phyloP scores from a whole-genome alignment of 306 rosid species.

The Cicer chorassanicum region DNA sequence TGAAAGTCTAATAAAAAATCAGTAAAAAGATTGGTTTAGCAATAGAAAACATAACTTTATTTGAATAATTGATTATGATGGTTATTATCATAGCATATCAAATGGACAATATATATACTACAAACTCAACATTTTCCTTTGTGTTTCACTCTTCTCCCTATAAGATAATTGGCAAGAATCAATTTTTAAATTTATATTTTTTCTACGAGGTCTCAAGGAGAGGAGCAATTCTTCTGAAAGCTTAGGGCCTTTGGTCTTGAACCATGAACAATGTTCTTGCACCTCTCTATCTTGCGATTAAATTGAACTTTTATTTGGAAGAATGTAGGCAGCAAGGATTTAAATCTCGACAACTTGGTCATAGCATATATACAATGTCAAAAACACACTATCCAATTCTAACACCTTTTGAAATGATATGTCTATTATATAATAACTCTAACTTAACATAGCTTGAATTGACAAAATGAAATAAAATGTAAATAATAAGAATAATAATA shows the following conservation, averaged over 20 bases:
- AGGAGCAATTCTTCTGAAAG: not conserved
- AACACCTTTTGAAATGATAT: conserved; percentile 10
- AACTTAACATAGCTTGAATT: conserved; percentile 24
- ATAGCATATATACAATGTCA: not conserved
- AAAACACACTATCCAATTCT: conserved; percentile 15
- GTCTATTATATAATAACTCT: not conserved
- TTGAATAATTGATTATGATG: not conserved
- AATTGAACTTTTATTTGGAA: conserved; percentile 12
- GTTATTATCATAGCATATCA: not conserved
- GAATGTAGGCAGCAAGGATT: not conserved
- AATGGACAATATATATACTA: not conserved
- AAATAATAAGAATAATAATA: not conserved
- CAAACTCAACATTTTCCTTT: not conserved
- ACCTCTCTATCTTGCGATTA: not conserved
- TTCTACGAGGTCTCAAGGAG: not conserved
- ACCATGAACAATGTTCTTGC: not conserved
- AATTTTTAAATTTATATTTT: not conserved
- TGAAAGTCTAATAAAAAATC: conserved; percentile 2
- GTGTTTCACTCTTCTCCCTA: not conserved
- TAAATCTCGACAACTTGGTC: not conserved
- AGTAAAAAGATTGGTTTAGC: not conserved
- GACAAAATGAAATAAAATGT: conserved; percentile 21
- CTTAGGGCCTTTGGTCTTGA: not conserved
- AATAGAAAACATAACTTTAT: not conserved
- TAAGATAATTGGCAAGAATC: not conserved